A percentile compares a stretch with the other conserved stretches of the same genome.
Evolutionary conservation across 2,329 filamentous ascomycete species (phyloP).

Genomic region (Chaetomium strumarium): DNA sequence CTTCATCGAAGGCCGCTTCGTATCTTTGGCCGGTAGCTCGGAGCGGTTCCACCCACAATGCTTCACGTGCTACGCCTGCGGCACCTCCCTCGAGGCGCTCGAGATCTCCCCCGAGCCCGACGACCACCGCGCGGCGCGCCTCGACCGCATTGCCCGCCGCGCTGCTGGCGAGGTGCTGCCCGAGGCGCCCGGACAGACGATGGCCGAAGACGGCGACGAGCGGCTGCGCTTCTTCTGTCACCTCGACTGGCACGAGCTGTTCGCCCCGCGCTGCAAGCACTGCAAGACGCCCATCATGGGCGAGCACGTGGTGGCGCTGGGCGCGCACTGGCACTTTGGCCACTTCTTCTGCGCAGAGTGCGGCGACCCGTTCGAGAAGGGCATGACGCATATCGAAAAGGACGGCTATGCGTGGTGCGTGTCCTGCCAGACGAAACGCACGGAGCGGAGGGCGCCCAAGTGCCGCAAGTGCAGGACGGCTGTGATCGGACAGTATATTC

Average conservation of each 20-base stretch:
- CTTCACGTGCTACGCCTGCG: constrained; percentile 83
- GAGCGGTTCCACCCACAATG: constrained; percentile 89
- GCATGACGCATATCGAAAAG: constrained; percentile 76
- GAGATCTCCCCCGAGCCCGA: constrained; percentile 94
- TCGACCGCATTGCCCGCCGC: constrained; percentile 65
- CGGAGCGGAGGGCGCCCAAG: constrained; percentile 79
- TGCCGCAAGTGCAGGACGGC: constrained; percentile 79
- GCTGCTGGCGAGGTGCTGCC: constrained; percentile 52
- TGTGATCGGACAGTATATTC: constrained; percentile 84
- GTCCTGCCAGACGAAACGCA: constrained; percentile 84
- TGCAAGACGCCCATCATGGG: constrained; percentile 96
- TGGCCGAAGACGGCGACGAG: constrained; percentile 66
- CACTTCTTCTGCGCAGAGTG: constrained; percentile 99
- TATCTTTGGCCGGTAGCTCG: constrained; percentile 66
- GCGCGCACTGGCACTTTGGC: constrained; percentile 92
- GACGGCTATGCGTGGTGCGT: constrained; percentile 98
- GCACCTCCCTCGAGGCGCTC: constrained; percentile 83
- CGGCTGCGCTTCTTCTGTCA: constrained; percentile 88
- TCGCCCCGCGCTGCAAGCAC: constrained; percentile 86
- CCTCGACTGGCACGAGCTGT: constrained; percentile 96
- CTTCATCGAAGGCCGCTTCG: constrained; percentile 84
- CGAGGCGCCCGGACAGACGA: constrained; percentile 57
- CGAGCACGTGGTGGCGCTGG: constrained; percentile 88
- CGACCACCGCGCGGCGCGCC: constrained; percentile 59
- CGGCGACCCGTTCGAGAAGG: constrained; percentile 81